Conservation (phyloP, 1,139 yeast species). For the Candida anutae region DNA sequence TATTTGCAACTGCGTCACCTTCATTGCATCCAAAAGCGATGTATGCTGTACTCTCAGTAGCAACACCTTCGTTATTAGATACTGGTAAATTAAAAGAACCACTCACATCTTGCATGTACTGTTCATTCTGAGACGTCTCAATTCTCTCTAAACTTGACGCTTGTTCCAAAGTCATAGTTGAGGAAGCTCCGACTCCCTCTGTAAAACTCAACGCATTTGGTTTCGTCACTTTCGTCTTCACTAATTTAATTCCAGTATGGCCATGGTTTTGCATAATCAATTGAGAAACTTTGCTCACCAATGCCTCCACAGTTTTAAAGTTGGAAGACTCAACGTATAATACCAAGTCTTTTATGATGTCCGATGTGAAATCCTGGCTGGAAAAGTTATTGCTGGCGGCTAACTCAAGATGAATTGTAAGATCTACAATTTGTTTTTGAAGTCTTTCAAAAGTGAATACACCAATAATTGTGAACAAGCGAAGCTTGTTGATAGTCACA, state of each 20-base stretch:
- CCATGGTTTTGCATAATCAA: slow-evolving; percentile 38
- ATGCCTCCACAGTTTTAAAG: slow-evolving; percentile 89
- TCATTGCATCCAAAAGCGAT: slow-evolving; percentile 87
- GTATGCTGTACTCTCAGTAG: slow-evolving; percentile 46
- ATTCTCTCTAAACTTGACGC: slow-evolving; percentile 21
- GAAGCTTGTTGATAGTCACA: slow-evolving; percentile 45
- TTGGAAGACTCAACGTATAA: slow-evolving; percentile 63
- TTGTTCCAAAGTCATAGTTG: slow-evolving; percentile 39
- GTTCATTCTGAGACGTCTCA: slow-evolving; percentile 1
- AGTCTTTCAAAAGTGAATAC: slow-evolving; percentile 85
- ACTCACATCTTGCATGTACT: background rate
- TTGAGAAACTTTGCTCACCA: slow-evolving; percentile 69
- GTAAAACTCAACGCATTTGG: slow-evolving; percentile 86
- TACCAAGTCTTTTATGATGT: slow-evolving; percentile 39
- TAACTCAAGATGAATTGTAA: slow-evolving; percentile 40
- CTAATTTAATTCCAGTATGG: slow-evolving; percentile 19
- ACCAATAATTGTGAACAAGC: slow-evolving; percentile 73
- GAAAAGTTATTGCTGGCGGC: slow-evolving; percentile 22
- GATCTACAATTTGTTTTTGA: slow-evolving; percentile 65
- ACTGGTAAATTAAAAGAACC: slow-evolving; percentile 9
- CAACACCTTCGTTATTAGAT: slow-evolving; percentile 7
- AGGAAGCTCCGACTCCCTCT: slow-evolving; percentile 83
- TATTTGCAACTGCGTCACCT: slow-evolving; percentile 63
- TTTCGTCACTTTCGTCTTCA: slow-evolving; percentile 63
- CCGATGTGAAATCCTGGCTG: slow-evolving; percentile 19